phyloP scores from a whole-genome alignment of 192 early-diverging fungal genomes.

The Pecoramyces ruminantium region DNA sequence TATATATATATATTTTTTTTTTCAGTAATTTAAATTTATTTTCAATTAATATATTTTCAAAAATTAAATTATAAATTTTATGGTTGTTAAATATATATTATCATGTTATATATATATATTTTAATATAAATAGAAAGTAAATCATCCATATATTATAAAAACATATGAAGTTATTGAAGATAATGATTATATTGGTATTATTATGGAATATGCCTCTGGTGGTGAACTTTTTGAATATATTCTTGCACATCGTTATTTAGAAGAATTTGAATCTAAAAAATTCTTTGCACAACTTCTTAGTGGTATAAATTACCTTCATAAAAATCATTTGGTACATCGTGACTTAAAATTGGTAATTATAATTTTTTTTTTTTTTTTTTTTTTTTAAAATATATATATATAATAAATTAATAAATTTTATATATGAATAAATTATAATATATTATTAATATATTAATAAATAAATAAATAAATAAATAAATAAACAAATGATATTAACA shows the following conservation, averaged over 20 bases:
- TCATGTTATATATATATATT: too few relatives aligned
- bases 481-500: too few relatives aligned
- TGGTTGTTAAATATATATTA: too few relatives aligned
- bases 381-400: too few relatives aligned
- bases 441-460: too few relatives aligned
- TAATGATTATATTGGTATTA: slow-evolving; percentile 88
- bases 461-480: too few relatives aligned
- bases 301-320: slow-evolving; percentile 78
- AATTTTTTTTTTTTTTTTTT: too few relatives aligned
- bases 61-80: too few relatives aligned
- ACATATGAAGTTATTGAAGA: slow-evolving; percentile 92
- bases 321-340: slow-evolving; percentile 84
- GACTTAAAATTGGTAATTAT: slow-evolving; percentile 89
- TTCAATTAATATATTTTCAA: too few relatives aligned
- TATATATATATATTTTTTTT: too few relatives aligned
- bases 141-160: slow-evolving; percentile 82
- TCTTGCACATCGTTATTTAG: slow-evolving; percentile 79
- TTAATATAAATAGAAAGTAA: slow-evolving; percentile 49
- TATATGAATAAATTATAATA: too few relatives aligned
- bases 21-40: too few relatives aligned
- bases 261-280: slow-evolving; percentile 75
- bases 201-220: slow-evolving; percentile 89
- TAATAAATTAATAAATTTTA: neutral
- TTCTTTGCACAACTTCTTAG: slow-evolving; percentile 86
- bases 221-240: slow-evolving; percentile 98